A percentile compares a stretch with the other conserved stretches of the same genome.
Evolutionary conservation across 106 monocot species (phyloP).

Genomic region (Ottelia alismoides): DNA sequence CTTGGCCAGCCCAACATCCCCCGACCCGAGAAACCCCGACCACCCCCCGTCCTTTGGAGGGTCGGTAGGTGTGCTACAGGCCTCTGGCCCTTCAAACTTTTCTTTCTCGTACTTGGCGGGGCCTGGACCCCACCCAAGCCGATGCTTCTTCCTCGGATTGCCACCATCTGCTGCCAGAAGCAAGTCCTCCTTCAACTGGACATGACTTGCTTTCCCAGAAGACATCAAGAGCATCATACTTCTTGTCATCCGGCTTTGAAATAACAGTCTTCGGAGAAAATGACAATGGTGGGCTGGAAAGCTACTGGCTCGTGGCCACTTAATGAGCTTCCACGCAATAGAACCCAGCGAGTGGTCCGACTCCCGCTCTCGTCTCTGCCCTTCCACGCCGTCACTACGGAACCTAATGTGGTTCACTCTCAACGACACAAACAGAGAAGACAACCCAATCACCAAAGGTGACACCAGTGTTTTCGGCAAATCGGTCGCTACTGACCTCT

Average conservation of each 20-base stretch:
- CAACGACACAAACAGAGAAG: slow-evolving; percentile 12
- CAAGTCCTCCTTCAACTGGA: slow-evolving; percentile 15
- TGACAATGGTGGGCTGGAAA: slow-evolving; percentile 10
- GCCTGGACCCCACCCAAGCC: slow-evolving; percentile 95
- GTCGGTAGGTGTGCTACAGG: no score
- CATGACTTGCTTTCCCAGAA: slow-evolving; percentile 29
- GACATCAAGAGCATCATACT: no score
- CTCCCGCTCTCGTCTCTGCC: slow-evolving; percentile 19
- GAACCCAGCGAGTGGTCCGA: slow-evolving; percentile 33
- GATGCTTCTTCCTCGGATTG: slow-evolving; percentile 56
- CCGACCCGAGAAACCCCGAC: not conserved
- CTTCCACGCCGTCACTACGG: slow-evolving; percentile 19
- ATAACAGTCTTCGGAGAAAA: no score
- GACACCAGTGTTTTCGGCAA: slow-evolving; percentile 16
- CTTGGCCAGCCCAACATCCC: no score
- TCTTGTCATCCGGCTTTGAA: no score
- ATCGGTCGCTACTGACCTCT: slow-evolving; percentile 53
- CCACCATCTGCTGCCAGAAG: slow-evolving; percentile 34
- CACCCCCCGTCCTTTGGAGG: not conserved
- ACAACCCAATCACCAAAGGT: not conserved
- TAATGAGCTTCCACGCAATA: slow-evolving; percentile 34
- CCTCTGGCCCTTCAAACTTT: slow-evolving; percentile 57
- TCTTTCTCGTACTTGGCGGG: slow-evolving; percentile 86
- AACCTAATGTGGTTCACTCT: slow-evolving; percentile 22
- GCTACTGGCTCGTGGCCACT: slow-evolving; percentile 44